Conservation (phyloP, 2,329 filamentous ascomycete genomes). For the Talaromyces atroroseus region DNA sequence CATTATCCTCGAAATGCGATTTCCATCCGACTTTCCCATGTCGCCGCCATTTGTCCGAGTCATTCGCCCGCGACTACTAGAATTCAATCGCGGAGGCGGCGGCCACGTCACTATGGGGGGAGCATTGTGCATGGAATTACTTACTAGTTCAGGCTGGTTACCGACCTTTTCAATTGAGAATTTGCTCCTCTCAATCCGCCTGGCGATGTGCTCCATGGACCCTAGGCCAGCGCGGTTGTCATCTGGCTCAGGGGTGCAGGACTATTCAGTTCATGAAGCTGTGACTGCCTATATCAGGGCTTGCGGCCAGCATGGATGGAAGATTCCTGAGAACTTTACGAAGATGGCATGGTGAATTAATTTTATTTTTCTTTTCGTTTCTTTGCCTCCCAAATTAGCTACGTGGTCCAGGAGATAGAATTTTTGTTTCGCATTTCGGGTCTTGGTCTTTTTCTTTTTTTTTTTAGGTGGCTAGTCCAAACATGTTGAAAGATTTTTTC, state of each 20-base stretch:
- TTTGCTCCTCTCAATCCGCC: constrained; percentile 71
- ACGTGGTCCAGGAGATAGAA: too few species aligned
- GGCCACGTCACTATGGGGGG: constrained; percentile 82
- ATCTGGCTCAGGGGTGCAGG: constrained; percentile 18
- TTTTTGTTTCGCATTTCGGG: too few species aligned
- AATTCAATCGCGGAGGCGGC: constrained; percentile 67
- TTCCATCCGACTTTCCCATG: constrained; percentile 69
- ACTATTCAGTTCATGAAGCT: constrained; percentile 67
- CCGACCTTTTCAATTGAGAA: constrained; percentile 69
- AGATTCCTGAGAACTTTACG: constrained; percentile 58
- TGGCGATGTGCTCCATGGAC: constrained; percentile 66
- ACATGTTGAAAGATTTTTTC: too few species aligned
- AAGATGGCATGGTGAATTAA: constrained; percentile 28
- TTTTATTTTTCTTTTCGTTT: too few species aligned
- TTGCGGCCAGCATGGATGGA: constrained; percentile 66
- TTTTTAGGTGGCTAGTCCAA: too few species aligned
- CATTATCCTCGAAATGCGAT: constrained; percentile 76
- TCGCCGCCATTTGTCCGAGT: constrained; percentile 80
- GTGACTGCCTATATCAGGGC: constrained; percentile 67
- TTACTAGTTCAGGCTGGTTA: constrained; percentile 80
- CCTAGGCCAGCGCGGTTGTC: constrained; percentile 65
- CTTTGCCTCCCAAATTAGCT: background rate
- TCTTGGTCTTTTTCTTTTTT: too few species aligned
- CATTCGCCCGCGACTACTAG: constrained; percentile 71
- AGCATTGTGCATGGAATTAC: constrained; percentile 76